Base-by-base conservation (phyloP, 1,284 basidiomycete genomes). In the Moesziomyces aphidis region DNA sequence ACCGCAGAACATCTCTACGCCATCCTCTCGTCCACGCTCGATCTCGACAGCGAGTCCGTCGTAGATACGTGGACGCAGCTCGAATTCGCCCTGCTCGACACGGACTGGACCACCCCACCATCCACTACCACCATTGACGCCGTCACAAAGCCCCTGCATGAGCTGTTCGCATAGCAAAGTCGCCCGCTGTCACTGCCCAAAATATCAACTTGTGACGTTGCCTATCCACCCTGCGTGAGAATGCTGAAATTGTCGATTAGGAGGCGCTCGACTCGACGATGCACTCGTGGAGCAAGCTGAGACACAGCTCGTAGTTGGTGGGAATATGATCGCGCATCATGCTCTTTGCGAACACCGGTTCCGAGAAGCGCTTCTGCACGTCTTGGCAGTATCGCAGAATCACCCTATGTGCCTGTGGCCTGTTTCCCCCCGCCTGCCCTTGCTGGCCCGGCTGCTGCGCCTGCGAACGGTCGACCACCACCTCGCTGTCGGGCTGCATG, bases 311-410 rank as follows among this genome's bases (percentile, higher is more conserved):
- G 55, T 80, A 80, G 22, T 78, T 79, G 15, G 74, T 80, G 1
- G 80, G 80, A 6, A 79, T 70, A 42, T 81, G 80, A 57, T 81
- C 80, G 39, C 78, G 31, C 26, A 81, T 42, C 76, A 81, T 76
- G 31, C 70, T 77, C 55, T 77, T 73, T 5, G 78, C 71, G 42
- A 80, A 87, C 76, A 87, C 71, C 60, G 87, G 86, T 65, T 88
- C 87, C 22, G 85, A 82, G 76, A 88, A 88, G 5, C 87, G 69
- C 63, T 86, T 86, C 62, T 85, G 84, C 6, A 88, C 86, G 21
- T 87, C 85, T 49, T 87, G 85, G 61, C 87, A 86, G 48, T 84
- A 82, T 4, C 87, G 78, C 23, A 88, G 76, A 22, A 87, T 83
- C 24, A 87, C 86, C 19, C 87, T 73, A 42, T 86, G 81, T 4